Base-by-base conservation (phyloP, 345 rosid genomes). In the Gossypium thurberi region DNA sequence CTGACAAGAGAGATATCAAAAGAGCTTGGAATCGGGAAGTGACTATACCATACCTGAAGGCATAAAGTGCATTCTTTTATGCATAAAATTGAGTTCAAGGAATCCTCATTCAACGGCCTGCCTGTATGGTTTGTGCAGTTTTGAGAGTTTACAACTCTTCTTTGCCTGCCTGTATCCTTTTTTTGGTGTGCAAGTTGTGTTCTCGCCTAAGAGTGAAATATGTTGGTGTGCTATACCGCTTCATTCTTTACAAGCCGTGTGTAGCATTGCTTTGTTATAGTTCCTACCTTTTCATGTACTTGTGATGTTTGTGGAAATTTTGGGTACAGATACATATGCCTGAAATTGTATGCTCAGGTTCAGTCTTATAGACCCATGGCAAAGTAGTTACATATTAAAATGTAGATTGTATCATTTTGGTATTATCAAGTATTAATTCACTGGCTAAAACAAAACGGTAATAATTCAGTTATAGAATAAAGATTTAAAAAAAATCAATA, bases 11-110 rank as follows among this genome's bases (percentile, higher is more conserved):
- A 96, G 75, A 92, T 93, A 26, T 81, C 91, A 71, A 90, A 88
- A 80, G 94, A 96, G 82, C 89, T 96, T 66, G 98, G 94, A 78
- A 89, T 88, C n/a, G 91, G 56, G 67, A 92, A 87, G 84, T 94
- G 84, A 90, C 51, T 43, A 58, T 23, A 62, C 55, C 57, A 42
- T 58, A 9, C 8, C 33, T 8, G 23, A 63, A 42, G 17, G 43
- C 63, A 18, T 40, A 18, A 40, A 53, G 13, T 28, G 18, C 62
- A 42, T 33, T 40, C 23, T 59, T 37, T 37, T 14, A 43, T 58
- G 55, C 74, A 43, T 26, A 25, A 71, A 57, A 25, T 21, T 13
- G 56, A 72, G 28, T 72, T 60, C 6, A 0, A 12, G 44, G 10
- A 25, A 42, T 70, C 52, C 28, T 18, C 20, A 1, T 9, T 56